A percentile compares a stretch with the other conserved stretches of the same genome.
phyloP scores from a whole-genome alignment of 1,139 yeast species.

The Candida neerlandica region DNA sequence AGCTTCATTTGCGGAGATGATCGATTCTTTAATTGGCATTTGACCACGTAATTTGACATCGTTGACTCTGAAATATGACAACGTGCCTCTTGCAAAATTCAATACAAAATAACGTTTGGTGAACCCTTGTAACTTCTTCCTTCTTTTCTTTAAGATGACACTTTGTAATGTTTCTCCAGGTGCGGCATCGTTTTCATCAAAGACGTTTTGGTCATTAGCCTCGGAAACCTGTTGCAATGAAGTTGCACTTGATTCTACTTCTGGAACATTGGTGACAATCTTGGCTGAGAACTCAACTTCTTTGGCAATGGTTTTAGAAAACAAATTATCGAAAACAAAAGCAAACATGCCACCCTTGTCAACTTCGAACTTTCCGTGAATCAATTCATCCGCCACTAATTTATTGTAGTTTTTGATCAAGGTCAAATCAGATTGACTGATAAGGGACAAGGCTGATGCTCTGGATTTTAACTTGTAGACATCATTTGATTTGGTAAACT shows the following conservation, averaged over 20 bases:
- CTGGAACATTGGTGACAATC: slow-evolving; percentile 25
- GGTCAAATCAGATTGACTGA: slow-evolving; percentile 40
- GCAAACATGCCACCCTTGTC: slow-evolving; percentile 71
- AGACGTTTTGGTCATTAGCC: slow-evolving; percentile 14
- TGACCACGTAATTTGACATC: slow-evolving; percentile 83
- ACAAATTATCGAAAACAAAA: slow-evolving; percentile 88
- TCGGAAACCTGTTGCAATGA: slow-evolving; percentile 10
- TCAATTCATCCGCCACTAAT: slow-evolving; percentile 57
- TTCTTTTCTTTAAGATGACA: slow-evolving; percentile 68
- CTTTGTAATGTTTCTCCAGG: slow-evolving; percentile 71
- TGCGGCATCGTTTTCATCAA: slow-evolving; percentile 11
- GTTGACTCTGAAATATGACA: slow-evolving; percentile 74
- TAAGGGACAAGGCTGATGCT: slow-evolving; percentile 35
- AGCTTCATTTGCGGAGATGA: slow-evolving; percentile 74
- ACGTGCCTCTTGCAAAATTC: slow-evolving; percentile 78
- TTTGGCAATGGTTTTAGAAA: slow-evolving; percentile 82
- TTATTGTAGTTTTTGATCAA: slow-evolving; percentile 47
- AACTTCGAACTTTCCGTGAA: slow-evolving; percentile 64
- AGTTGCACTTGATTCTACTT: slow-evolving; percentile 1
- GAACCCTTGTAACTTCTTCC: slow-evolving; percentile 80
- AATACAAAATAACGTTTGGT: slow-evolving; percentile 82
- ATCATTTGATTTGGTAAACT: slow-evolving; percentile 36
- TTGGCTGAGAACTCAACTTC: slow-evolving; percentile 71
- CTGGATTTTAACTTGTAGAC: slow-evolving; percentile 39
- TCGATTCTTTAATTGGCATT: slow-evolving; percentile 82